phyloP scores from a whole-genome alignment of 441 rosid genomes.

The Jatropha podagrica region DNA sequence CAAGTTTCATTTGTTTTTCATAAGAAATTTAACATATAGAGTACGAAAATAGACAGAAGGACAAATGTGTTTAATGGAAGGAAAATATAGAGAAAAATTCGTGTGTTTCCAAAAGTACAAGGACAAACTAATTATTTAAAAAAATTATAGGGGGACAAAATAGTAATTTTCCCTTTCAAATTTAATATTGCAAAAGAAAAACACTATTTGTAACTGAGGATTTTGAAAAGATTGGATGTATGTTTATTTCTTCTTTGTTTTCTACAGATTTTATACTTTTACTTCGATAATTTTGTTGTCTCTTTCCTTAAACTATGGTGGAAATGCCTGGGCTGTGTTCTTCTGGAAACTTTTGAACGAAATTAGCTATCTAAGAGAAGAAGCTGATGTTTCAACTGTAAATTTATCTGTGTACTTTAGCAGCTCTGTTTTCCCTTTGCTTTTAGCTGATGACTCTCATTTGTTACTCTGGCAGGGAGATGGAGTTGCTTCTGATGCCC shows the following conservation, averaged over 20 bases:
- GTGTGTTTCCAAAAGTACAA: too few relatives aligned
- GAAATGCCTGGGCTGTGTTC: background rate
- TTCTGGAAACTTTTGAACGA: background rate
- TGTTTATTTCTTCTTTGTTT: background rate
- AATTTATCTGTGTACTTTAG: background rate
- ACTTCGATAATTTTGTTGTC: background rate
- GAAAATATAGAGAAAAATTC: too few relatives aligned
- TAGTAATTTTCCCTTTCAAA: background rate
- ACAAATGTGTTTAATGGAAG: too few relatives aligned
- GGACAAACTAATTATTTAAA: too few relatives aligned
- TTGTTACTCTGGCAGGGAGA: constrained; percentile 54
- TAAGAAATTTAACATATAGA: too few relatives aligned
- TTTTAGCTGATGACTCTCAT: constrained; percentile 17
- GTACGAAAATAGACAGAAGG: too few relatives aligned
- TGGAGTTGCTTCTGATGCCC: constrained; percentile 95
- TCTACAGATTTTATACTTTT: background rate
- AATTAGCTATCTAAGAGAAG: background rate
- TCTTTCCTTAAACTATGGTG: background rate
- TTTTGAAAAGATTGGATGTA: background rate
- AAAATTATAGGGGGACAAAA: too few relatives aligned
- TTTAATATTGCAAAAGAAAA: background rate
- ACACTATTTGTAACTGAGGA: background rate
- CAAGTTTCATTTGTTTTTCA: too few relatives aligned
- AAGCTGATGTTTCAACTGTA: background rate
- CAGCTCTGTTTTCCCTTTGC: background rate